Evolutionary conservation across 1,139 yeast genomes (phyloP).

Genomic region (Taiozyma onychis): DNA sequence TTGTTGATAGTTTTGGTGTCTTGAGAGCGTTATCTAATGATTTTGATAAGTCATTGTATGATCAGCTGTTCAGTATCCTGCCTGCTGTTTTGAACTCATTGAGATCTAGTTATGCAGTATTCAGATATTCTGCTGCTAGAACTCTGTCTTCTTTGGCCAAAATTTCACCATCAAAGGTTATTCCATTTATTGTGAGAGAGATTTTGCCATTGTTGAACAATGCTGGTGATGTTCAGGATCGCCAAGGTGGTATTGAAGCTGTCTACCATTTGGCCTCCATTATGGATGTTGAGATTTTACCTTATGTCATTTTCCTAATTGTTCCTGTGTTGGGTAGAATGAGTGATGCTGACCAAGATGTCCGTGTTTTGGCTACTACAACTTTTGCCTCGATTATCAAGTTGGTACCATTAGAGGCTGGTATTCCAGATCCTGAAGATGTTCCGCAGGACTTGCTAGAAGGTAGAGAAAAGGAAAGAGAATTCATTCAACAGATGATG

Average conservation of each 20-base stretch:
- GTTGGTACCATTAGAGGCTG: conserved; percentile 94
- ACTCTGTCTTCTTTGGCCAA: conserved; percentile 80
- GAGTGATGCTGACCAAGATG: conserved; percentile 92
- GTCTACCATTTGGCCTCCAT: conserved; percentile 77
- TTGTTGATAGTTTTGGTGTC: conserved; percentile 84
- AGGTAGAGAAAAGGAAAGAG: conserved; percentile 93
- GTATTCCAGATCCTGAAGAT: conserved; percentile 93
- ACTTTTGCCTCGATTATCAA: conserved; percentile 96
- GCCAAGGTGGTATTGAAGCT: conserved; percentile 95
- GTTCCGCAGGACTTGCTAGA: conserved; percentile 79
- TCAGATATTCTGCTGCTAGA: conserved; percentile 87
- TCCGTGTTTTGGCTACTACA: conserved; percentile 88
- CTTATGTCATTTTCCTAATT: conserved; percentile 90
- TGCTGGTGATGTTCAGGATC: conserved; percentile 65
- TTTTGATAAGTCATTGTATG: conserved; percentile 44
- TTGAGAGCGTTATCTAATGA: conserved; percentile 69
- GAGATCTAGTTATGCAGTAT: conserved; percentile 65
- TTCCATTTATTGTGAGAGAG: conserved; percentile 72
- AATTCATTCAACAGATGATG: conserved; percentile 96
- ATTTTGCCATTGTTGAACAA: conserved; percentile 78
- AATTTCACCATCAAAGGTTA: conserved; percentile 66
- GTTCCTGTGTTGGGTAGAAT: conserved; percentile 96
- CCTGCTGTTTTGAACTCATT: conserved; percentile 57
- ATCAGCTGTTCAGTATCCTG: conserved; percentile 41
- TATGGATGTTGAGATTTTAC: conserved; percentile 87